phyloP scores from a whole-genome alignment of 192 early-diverging fungal species.

The Diversispora epigaea region DNA sequence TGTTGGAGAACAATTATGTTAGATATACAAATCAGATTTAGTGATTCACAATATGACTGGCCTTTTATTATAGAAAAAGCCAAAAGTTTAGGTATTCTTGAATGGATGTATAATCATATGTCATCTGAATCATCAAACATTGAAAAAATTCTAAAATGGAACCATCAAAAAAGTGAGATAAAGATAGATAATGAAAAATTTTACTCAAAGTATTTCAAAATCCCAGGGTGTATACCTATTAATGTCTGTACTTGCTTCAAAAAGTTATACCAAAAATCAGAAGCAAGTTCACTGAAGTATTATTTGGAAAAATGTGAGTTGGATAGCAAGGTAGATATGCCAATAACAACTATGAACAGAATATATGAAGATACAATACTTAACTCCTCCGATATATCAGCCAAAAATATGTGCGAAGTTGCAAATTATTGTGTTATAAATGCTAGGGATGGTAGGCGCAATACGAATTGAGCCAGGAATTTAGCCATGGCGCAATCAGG shows the following conservation, averaged over 20 bases:
- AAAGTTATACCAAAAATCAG: not conserved
- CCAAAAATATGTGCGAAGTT: too few relatives aligned
- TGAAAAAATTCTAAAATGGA: too few relatives aligned
- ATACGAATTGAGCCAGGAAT: too few relatives aligned
- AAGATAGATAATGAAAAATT: not conserved
- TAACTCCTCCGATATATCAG: too few relatives aligned
- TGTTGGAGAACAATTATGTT: not conserved
- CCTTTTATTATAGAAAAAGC: not conserved
- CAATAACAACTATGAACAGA: too few relatives aligned
- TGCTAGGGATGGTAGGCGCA: too few relatives aligned
- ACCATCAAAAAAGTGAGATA: not conserved
- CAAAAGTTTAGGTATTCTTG: too few relatives aligned
- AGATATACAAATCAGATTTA: not conserved
- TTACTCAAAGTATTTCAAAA: not conserved
- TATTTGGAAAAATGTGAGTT: not conserved
- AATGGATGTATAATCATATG: too few relatives aligned
- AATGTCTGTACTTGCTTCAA: not conserved
- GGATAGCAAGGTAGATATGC: not conserved
- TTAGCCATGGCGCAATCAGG: too few relatives aligned
- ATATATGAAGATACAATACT: too few relatives aligned
- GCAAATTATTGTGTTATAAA: too few relatives aligned
- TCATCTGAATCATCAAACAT: too few relatives aligned
- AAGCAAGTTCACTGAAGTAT: not conserved
- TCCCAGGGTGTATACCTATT: slow-evolving; percentile 1
- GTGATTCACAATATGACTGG: slow-evolving; percentile 6